Evolutionary conservation across 257 asterid species (phyloP).

Genomic region (Solanum chilense): DNA sequence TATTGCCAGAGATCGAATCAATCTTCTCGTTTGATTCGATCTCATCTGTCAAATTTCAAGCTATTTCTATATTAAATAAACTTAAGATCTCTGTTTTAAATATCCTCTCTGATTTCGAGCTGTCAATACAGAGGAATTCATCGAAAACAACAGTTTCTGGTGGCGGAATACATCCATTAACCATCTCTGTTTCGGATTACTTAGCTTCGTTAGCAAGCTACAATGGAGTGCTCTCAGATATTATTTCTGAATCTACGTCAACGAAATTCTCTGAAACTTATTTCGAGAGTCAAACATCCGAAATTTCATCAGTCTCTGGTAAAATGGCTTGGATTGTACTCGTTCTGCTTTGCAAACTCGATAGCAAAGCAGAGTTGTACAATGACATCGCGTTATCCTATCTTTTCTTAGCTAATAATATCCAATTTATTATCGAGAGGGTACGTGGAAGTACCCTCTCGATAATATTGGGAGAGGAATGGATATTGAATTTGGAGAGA

Average conservation of each 20-base stretch:
- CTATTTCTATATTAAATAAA: constrained; percentile 29
- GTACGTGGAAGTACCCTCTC: constrained; percentile 26
- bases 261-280: constrained; percentile 20
- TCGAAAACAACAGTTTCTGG: constrained; percentile 27
- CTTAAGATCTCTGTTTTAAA: constrained; percentile 28
- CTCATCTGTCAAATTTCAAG: constrained; percentile 40
- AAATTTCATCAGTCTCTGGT: constrained; percentile 22
- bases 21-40: constrained; percentile 39
- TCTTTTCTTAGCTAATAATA: constrained; percentile 60
- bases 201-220: constrained; percentile 31
- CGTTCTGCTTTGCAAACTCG: constrained; percentile 68
- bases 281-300: constrained; percentile 19
- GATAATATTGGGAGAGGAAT: constrained; percentile 48
- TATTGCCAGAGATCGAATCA: constrained; percentile 48
- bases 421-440: constrained; percentile 31
- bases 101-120: constrained; percentile 35
- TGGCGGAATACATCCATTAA: constrained; percentile 57
- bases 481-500: constrained; percentile 37
- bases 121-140: constrained; percentile 42
- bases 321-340: constrained; percentile 61
- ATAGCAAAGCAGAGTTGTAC: constrained; percentile 45
- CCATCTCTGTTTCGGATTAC: constrained; percentile 38
- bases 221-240: constrained; percentile 35
- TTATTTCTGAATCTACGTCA: constrained; percentile 12
- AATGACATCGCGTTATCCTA: constrained; percentile 46